These are phyloP conservation scores for Mucor saturninus DNA, from an alignment of 371 early-diverging fungal species.

Conservation along the genomic window DNA sequence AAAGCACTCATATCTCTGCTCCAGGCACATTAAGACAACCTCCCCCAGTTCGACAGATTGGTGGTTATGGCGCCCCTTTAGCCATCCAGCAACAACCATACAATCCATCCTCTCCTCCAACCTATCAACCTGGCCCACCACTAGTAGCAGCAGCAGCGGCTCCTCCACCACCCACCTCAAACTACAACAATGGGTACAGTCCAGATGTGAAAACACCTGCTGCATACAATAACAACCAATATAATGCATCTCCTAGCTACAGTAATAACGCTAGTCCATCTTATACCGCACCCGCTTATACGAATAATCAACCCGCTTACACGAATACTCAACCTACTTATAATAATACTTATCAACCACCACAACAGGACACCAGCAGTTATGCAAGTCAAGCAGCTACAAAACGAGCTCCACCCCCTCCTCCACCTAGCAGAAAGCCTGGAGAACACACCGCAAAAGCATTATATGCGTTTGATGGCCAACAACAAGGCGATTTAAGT, in stretches of 20 bases:
- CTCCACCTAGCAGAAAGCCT: slow-evolving; percentile 45
- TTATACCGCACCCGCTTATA: neutral
- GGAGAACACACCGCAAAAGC: slow-evolving; percentile 65
- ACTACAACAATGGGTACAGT: slow-evolving; percentile 11
- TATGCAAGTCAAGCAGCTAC: slow-evolving; percentile 12
- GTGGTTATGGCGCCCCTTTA: slow-evolving; percentile 26
- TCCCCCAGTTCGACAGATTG: slow-evolving; percentile 29
- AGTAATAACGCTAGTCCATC: slow-evolving; percentile 1
- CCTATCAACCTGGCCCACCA: neutral
- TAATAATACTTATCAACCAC: neutral
- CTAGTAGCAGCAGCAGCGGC: neutral
- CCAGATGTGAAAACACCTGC: slow-evolving; percentile 16
- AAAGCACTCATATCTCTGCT: slow-evolving; percentile 32
- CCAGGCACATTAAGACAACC: slow-evolving; percentile 39
- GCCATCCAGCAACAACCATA: slow-evolving; percentile 12
- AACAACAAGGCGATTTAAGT: slow-evolving; percentile 75
- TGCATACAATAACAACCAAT: neutral
- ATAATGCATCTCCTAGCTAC: neutral
- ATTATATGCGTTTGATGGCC: slow-evolving; percentile 76
- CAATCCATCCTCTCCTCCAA: slow-evolving; percentile 1
- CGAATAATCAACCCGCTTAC: neutral
- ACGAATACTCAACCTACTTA: neutral
- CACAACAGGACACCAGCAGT: neutral
- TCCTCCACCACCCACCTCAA: neutral
- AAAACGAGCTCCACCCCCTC: slow-evolving; percentile 46